Evolutionary conservation across 1,284 basidiomycete genomes (phyloP), one percentile per base, ranked within the genome.

Genomic region (Omphalotus olearius): DNA sequence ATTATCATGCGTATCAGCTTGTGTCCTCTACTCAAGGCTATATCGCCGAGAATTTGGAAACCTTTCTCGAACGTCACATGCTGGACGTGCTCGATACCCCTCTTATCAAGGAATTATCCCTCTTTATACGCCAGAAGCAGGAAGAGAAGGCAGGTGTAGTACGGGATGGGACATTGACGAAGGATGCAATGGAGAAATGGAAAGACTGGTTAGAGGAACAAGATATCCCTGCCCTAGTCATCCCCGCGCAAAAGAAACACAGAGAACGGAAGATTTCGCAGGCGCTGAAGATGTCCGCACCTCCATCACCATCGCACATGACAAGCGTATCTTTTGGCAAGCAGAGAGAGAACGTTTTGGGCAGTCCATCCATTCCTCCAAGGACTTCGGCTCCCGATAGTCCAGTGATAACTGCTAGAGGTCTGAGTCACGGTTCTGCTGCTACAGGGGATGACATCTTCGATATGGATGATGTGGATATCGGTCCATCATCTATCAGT

Each of bases 1-100:
- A 91, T 64, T 90, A 86, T 69, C 78, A 93, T 59, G 89, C 88
- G 1, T 66, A 70, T 14, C 78, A 82, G 4, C 82, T 99, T 49
- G 79, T 85, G 26, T 74, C 80, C 18, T 80, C 85, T 45, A 74
- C 95, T 14, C 90, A 95, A 65, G 79, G 79, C 39, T 98, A 95
- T 68, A 86, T 95, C 59, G 73, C 82, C 1, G 79, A 82, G 53
- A 94, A 92, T 63, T 76, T 98, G 73, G 97, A 99, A 66, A 85
- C 87, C 0, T 78, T 98, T 50, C 79, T 99, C 18, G 93, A 98
- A 64, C 77, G 76, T 26, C 80, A 82, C 4, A 79, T 93, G 60
- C 78, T 99, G 18, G 82, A 88, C 45, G 89, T 90, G 58, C 78
- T 98, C 44, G 76, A 87, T 3, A 65, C 74, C 18, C 75, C 79